Base-by-base conservation (phyloP, 768 basidiomycete genomes). In the Mycena filopes region DNA sequence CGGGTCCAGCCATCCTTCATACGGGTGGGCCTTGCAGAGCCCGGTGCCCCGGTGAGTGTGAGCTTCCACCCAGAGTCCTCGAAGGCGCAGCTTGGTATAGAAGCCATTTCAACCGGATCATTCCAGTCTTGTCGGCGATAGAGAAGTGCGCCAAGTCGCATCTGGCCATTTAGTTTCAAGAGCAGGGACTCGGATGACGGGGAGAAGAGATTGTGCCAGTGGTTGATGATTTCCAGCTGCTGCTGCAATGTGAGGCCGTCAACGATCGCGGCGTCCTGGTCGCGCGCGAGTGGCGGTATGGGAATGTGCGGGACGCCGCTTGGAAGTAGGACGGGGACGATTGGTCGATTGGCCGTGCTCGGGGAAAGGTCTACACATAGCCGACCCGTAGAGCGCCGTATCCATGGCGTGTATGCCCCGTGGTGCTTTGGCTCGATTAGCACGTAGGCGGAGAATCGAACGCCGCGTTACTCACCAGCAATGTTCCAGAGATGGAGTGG, bases 351-450 rank as follows among this genome's bases (percentile, higher is more conserved):
- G 7, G 16, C 9, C 5, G 45, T 38, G 53, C 43, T 62, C 12
- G 60, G 43, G 16, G 53, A 62, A 25, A 62, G 60, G 54, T 62
- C 60, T 6, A 55, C 53, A 26, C 60, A 62, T 1, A 62, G 53
- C 7, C 42, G 53, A 28, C 60, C 60, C 12, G 33, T 55, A 11
- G 60, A 47, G 23, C 53, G 51, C 9, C 60, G 29, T 16, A 60
- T 45, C 59, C 59, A 60, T 7, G 48, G 49, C 15, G 59, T 60
- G 42, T 60, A 60, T 1, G 59, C 42, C 4, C 59, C 59, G 20
- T 50, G 49, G 23, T 60, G 48, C 59, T 60, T 6, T 43, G 5
- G 29, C 2, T 18, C 11, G 7, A 53, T 60, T 21, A 50, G 50
- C 41, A n/a, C n/a, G 12, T 2, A 36, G 15, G 8, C 11, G 13